Evolutionary conservation across 2,329 filamentous ascomycete species (phyloP), one percentile per base, ranked within the genome.

Genomic region (Trichoderma gracile): DNA sequence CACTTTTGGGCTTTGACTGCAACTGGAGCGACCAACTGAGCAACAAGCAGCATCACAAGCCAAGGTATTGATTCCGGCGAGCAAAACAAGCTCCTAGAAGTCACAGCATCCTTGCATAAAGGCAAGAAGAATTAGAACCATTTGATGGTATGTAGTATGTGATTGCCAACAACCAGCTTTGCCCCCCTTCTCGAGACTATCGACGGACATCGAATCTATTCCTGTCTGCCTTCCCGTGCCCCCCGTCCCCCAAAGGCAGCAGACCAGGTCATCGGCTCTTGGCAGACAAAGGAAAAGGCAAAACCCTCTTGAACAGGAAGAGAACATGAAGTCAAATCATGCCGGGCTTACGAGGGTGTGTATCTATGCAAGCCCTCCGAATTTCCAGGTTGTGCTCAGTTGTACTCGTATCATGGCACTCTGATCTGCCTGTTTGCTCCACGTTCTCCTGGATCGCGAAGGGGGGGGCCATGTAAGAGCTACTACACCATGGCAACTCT

Each of bases 331-430:
- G 33, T 33, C 43, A 58, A 49, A 5, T 59, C 56, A 40, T n/a
- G 56, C 56, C 56, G 56, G 21, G 30, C 45, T 59, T 58, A 58
- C 55, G 21, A 38, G 43, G 56, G 56, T 12, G 56, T 59, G 55
- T 58, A 7, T 50, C 56, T 50, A 56, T 45, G 40, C 23, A 33
- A 33, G 23, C 19, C 10, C 19, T 10, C 17, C 5, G 30, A 19
- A 14, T 30, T 4, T 30, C 19, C 40, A 33, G 47, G 45, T 27
- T 59, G 56, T 59, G 56, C 56, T 59, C 45, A 50, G 45, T 59
- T 59, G 45, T 50, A 59, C 56, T 40, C 30, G 33, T 38, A 14
- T 38, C 33, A 38, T 38, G 12, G 33, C 19, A 46, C n/a, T 55
- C 52, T 55, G 52, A 55, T 55, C 52, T 40, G 45, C 19, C 42